Evolutionary conservation across 2,329 filamentous ascomycete genomes (phyloP), one percentile per base, ranked within the genome.

Genomic region (Calonectria fujianensis): DNA sequence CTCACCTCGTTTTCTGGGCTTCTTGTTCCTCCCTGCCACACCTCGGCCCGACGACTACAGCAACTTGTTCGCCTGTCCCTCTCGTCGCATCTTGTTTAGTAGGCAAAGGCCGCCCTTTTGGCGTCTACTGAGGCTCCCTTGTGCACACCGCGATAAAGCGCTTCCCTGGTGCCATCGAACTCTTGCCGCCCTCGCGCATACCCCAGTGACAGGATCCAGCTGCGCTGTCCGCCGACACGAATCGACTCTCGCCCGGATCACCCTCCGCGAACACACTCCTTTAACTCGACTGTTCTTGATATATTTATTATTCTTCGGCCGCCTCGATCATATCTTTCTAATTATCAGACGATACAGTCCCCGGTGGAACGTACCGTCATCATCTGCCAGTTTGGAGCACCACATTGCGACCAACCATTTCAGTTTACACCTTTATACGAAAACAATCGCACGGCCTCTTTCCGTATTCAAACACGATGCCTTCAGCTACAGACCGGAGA

Each of bases 401-500:
- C 54, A 45, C 52, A 24, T 64, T 65, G 45, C 35, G 54, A 75
- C 45, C 74, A 52, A 66, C 70, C 37, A 75, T 52, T 65, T 52
- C 61, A 71, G 35, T 39, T 66, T 52, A 71, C 45, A 67, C 27
- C 52, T 70, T 68, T 65, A 24, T 24, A 63, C 69, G 29, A 54
- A 66, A 68, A 74, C 37, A 57, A 61, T 27, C 57, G n/a, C n/a
- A 59, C 57, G 51, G 37, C n/a, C 48, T 27, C 45, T 48, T 41
- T 61, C 71, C 73, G 64, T 52, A 41, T 73, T 41, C 37, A 54
- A 67, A 48, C 75, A 91, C 85, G 76, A 93, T 93, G 91, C 90
- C 91, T 84, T 92, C 91, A 80, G 90, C 91, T 78, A 88, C 91
- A 73, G 88, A 90, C 69, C 87, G 91, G 79, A 89, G 90, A 84